Conservation (phyloP, 495 filamentous ascomycete species). For the Neurospora sp. region DNA sequence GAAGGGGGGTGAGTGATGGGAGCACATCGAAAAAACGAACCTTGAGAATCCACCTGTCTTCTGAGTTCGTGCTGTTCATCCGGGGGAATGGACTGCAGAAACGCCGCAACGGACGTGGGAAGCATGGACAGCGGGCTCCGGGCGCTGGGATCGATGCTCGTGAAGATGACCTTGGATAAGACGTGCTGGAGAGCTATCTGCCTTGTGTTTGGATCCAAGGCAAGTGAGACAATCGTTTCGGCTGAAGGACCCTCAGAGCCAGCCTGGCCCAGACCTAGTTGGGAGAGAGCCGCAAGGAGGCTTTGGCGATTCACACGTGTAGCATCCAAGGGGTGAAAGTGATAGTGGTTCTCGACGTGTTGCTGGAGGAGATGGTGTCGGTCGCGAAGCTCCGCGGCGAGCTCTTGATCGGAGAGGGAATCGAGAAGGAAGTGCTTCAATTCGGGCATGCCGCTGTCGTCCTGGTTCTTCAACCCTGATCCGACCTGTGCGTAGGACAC, state of each 20-base stretch:
- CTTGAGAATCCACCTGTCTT: background rate
- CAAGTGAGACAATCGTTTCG: conserved; percentile 11
- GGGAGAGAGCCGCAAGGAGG: conserved; percentile 12
- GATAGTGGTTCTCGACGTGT: conserved; percentile 28
- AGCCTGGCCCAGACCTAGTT: conserved; percentile 17
- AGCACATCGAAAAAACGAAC: background rate
- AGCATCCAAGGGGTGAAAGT: conserved; percentile 15
- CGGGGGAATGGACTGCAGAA: conserved; percentile 18
- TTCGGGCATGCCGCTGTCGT: background rate
- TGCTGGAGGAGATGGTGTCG: conserved; percentile 19
- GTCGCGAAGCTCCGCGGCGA: conserved; percentile 18
- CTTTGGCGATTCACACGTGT: background rate
- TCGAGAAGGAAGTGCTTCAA: conserved; percentile 22
- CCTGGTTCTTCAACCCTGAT: background rate
- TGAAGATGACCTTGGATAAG: conserved; percentile 20
- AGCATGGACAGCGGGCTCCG: conserved; percentile 21
- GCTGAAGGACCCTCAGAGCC: conserved; percentile 4
- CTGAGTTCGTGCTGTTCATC: conserved; percentile 9
- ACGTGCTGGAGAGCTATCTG: conserved; percentile 22
- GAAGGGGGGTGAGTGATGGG: background rate
- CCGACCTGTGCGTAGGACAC: background rate
- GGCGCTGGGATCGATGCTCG: conserved; percentile 19
- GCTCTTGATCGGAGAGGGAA: conserved; percentile 18
- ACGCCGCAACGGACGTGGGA: conserved; percentile 19
- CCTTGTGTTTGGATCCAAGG: conserved; percentile 19